A percentile compares a stretch with the other conserved stretches of the same genome.
Conservation (phyloP, 169 alveolate species). For the Condylostoma magnum region DNA sequence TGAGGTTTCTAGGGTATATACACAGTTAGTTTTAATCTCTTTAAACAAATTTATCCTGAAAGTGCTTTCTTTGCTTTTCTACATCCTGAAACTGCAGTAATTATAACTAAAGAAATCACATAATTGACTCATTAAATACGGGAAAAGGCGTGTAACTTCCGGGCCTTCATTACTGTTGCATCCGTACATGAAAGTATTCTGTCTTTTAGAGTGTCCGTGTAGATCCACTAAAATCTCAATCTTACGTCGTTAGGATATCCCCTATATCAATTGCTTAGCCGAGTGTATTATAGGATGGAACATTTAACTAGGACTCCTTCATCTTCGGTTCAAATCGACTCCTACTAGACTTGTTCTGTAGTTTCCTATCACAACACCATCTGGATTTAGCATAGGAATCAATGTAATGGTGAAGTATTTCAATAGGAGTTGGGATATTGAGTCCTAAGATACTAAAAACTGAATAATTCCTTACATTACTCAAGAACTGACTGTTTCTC, state of each 20-base stretch:
- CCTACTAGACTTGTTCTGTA: slow-evolving; percentile 82
- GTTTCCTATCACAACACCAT: slow-evolving; percentile 88
- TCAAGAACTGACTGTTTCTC: slow-evolving; percentile 80
- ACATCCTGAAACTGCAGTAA: not conserved
- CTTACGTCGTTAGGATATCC: slow-evolving; percentile 61
- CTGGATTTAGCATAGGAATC: slow-evolving; percentile 88
- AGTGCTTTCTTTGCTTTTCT: not conserved
- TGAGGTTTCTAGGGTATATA: not conserved
- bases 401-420: slow-evolving; percentile 77
- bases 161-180: not conserved
- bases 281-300: slow-evolving; percentile 74
- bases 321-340: slow-evolving; percentile 76
- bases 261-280: slow-evolving; percentile 57
- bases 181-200: slow-evolving; percentile 81
- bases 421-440: slow-evolving; percentile 49
- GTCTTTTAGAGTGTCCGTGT: slow-evolving; percentile 90
- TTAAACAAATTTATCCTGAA: not conserved
- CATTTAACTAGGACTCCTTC: slow-evolving; percentile 64
- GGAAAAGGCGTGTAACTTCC: not conserved
- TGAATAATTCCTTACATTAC: slow-evolving; percentile 66
- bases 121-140: not conserved
- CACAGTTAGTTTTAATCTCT: not conserved
- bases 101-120: not conserved
- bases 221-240: slow-evolving; percentile 83
- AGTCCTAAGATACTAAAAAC: not conserved